These are phyloP conservation scores for Penicillium bovifimosum DNA, from an alignment of 495 filamentous ascomycete species.

Conservation along the genomic window DNA sequence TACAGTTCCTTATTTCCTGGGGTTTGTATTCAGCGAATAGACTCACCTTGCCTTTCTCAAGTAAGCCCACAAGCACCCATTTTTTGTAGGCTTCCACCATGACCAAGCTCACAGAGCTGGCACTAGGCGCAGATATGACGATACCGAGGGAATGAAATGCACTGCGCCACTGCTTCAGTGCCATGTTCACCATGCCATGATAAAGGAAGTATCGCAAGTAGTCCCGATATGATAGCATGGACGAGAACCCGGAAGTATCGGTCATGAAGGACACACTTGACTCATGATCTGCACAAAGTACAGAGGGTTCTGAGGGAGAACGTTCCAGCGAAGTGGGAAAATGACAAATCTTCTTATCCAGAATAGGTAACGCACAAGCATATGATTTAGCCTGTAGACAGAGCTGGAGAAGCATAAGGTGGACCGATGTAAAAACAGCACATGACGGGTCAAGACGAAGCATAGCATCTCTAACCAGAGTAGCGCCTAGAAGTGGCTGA, in stretches of 20 bases:
- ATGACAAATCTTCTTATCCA: slow-evolving; percentile 63
- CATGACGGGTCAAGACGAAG: slow-evolving; percentile 67
- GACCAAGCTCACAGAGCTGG: slow-evolving; percentile 57
- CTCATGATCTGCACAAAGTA: slow-evolving; percentile 28
- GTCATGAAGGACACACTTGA: slow-evolving; percentile 49
- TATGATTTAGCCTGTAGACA: slow-evolving; percentile 54
- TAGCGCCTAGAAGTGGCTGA: slow-evolving; percentile 56
- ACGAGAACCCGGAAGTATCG: slow-evolving; percentile 50
- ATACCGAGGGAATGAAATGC: slow-evolving; percentile 67
- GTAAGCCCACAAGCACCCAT: slow-evolving; percentile 74
- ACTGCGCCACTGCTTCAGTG: slow-evolving; percentile 61
- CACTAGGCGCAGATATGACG: slow-evolving; percentile 59
- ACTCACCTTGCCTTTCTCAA: slow-evolving; percentile 61
- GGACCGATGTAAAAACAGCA: slow-evolving; percentile 62
- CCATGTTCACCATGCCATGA: slow-evolving; percentile 74
- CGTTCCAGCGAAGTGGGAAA: slow-evolving; percentile 48
- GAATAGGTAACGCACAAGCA: slow-evolving; percentile 52
- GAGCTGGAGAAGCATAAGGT: slow-evolving; percentile 55
- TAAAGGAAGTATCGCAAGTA: slow-evolving; percentile 75
- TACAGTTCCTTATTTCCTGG: no score
- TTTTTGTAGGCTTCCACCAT: slow-evolving; percentile 93
- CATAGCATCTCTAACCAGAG: slow-evolving; percentile 58
- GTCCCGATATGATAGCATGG: slow-evolving; percentile 48
- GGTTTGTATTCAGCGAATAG: neutral
- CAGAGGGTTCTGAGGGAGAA: slow-evolving; percentile 13